Evolutionary conservation across 345 rosid species (phyloP).

Genomic region (Syzygium grande): DNA sequence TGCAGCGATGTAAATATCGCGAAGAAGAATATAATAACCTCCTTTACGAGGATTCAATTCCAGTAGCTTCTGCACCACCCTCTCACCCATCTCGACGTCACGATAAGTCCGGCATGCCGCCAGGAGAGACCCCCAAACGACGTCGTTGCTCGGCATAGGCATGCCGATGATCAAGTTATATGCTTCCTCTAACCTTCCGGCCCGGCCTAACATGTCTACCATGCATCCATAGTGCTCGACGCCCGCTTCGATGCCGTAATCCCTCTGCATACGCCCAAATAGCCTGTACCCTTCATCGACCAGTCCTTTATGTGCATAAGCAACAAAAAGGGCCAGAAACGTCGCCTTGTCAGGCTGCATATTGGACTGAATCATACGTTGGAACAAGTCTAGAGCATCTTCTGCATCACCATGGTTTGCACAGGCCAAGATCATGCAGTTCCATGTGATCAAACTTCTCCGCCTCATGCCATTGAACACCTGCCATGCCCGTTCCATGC

Average conservation of each 20-base stretch:
- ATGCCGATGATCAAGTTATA: not conserved
- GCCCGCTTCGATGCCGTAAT: not conserved
- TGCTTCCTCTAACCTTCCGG: not conserved
- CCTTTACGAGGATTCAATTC: not conserved
- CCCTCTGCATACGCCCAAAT: not conserved
- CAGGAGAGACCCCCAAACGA: not conserved
- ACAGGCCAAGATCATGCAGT: slow-evolving; percentile 22
- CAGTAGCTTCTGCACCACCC: not conserved
- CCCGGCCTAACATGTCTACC: not conserved
- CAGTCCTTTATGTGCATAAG: slow-evolving; percentile 11
- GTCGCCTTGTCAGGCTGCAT: slow-evolving; percentile 17
- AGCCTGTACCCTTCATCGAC: slow-evolving; percentile 24
- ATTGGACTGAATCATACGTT: slow-evolving; percentile 6
- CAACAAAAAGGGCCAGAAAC: slow-evolving; percentile 15
- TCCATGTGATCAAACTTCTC: slow-evolving; percentile 28
- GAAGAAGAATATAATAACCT: not conserved
- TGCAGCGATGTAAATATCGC: not conserved
- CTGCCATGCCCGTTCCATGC: slow-evolving; percentile 11
- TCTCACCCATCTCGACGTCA: not conserved
- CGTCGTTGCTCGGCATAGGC: not conserved
- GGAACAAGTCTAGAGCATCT: slow-evolving; percentile 9
- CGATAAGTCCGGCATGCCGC: not conserved
- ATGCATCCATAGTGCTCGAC: not conserved
- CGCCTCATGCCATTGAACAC: slow-evolving; percentile 16
- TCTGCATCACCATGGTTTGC: slow-evolving; percentile 16